Percentiles rank a stretch among this genome's conserved stretches.
phyloP scores from a whole-genome alignment of 2,329 filamentous ascomycete species.

The Sphaerulina vaccinii region DNA sequence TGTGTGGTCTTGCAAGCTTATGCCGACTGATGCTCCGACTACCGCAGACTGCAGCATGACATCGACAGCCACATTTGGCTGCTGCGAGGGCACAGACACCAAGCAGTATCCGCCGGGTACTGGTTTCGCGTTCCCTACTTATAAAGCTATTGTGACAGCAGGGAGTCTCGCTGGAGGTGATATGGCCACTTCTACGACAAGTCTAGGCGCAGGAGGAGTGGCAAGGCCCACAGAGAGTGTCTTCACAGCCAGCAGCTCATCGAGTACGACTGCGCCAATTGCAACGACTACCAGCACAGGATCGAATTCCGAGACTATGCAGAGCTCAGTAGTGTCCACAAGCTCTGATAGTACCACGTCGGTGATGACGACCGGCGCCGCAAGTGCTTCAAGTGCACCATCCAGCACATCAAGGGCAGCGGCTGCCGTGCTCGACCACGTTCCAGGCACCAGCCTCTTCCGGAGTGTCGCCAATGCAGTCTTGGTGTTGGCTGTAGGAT shows the following conservation, averaged over 20 bases:
- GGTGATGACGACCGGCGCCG: not conserved
- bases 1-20: constrained; percentile 1
- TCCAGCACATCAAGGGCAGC: constrained; percentile 1
- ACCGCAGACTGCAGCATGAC: constrained; percentile 7
- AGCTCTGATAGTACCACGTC: not conserved
- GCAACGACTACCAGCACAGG: not conserved
- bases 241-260: not conserved
- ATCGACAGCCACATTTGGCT: not conserved
- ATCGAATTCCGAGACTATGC: not conserved
- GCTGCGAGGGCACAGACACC: constrained; percentile 1
- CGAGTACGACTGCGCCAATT: not conserved
- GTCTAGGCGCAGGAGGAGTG: not conserved
- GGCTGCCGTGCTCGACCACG: too few relatives aligned
- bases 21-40: constrained; percentile 1
- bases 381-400: not conserved
- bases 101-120: not conserved
- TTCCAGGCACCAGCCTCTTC: too few relatives aligned
- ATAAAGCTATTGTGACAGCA: constrained; percentile 7
- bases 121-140: constrained; percentile 5
- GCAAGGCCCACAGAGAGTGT: not conserved
- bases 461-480: too few relatives aligned
- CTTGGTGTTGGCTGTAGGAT: too few relatives aligned
- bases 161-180: not conserved
- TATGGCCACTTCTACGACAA: not conserved
- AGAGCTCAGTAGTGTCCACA: not conserved